Evolutionary conservation across 2,329 filamentous ascomycete species (phyloP), one percentile per base, ranked within the genome.

Genomic region (Sarocladium strictum): DNA sequence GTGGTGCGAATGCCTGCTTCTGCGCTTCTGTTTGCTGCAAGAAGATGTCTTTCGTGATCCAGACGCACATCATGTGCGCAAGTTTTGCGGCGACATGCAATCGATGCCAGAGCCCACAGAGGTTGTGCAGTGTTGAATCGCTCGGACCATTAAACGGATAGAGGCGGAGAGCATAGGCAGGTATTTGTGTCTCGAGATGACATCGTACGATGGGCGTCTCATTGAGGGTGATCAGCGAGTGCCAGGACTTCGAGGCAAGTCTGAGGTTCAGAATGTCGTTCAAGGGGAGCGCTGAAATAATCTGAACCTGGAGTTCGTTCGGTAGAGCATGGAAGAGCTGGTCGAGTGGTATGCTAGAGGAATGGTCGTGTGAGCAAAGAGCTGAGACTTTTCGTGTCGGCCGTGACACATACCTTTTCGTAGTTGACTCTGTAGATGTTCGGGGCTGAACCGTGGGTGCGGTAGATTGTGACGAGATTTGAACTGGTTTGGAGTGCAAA

Each of bases 1-100:
- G 82, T 1, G 80, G 76, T 17, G 80, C 79, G 60, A 86, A 86
- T 49, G 83, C 80, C 19, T 67, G 64, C 55, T 73, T 75, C 62
- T 83, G 76, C 3, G 74, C 67, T 56, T 80, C 79, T 0, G 80
- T 81, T 17, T 74, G 79, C 53, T 80, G 72, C 15, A 85, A 64
- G 59, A 86, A 86, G 12, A 86, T 83, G 57, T 86, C 83, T 59
- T 84, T 84, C 3, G 79, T 83, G 14, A 84, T 81, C 76, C 83
- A 82, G 59, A 84, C 79, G 58, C 81, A 82, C 67, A 86, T 85
- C 53, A 83, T 69, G 55, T 76, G 77, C 0, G 83, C 77, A 14
- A 86, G 66, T 65, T 86, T 86, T 10, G 80, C 76, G 12, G 83
- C 80, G 24, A 86, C 82, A 61, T 86, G 82, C 1, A 86, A 67